Evolutionary conservation across 169 alveolate genomes (phyloP), one percentile per base, ranked within the genome.

Genomic region (Cryptosporidium muris): DNA sequence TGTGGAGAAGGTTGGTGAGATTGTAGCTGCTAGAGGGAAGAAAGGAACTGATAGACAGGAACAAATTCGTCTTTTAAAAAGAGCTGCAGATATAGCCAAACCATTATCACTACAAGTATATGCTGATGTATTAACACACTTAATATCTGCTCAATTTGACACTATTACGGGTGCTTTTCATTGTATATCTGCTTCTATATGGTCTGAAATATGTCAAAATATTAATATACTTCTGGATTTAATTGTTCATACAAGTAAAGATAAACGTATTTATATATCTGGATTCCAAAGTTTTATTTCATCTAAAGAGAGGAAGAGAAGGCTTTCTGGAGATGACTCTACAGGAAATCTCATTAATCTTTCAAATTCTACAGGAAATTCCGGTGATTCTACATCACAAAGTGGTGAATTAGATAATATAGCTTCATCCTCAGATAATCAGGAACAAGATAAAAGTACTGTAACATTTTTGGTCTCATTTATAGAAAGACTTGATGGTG

Each of bases 21-120:
- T 81, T 34, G 80, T 81, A 3, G 82, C 81, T 38, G 82, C 81
- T 4, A 89, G 97, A 40, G 97, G 97, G 9, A 91, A 94, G 63
- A 82, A 95, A 34, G 97, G 97, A 14, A 94, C 93, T 38, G 95
- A 94, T 65, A 93, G 92, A 36, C 91, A 89, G 68, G 97, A 94
- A 53, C 94, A 95, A 49, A 92, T 93, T 60, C 81, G 94, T 51
- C 89, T 94, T 25, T 80, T 94, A 56, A 91, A 93, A 80, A 88
- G 91, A 12, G 89, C 94, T 38, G 94, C 95, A 25, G 96, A 94
- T 64, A 89, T 93, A 51, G 94, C 96, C 49, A 93, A 91, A 66
- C 89, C 90, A 12, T 80, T 91, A 11, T 92, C 95, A 9, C 91
- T 90, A 16, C 89, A 91, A 65, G 90, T 93, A 12, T 92, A 92